These are phyloP conservation scores for Linderniella brevidens DNA, from an alignment of 257 asterid genomes.

Conservation along the genomic window DNA sequence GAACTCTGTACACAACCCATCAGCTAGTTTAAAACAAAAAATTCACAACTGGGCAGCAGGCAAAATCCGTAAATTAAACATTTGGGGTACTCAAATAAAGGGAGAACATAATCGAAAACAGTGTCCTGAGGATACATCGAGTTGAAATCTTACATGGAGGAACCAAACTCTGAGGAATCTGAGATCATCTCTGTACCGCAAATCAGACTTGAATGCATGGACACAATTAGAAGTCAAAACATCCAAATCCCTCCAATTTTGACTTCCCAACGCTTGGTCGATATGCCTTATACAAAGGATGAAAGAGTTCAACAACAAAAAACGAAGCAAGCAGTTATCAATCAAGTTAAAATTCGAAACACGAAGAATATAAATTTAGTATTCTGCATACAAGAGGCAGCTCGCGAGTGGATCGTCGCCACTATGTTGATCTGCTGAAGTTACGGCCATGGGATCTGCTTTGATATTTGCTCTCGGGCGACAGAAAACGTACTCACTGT, in stretches of 20 bases:
- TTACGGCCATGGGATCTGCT: slow-evolving; percentile 25
- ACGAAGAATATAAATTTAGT: background rate
- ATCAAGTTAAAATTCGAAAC: background rate
- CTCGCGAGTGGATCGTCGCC: slow-evolving; percentile 51
- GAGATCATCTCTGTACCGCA: slow-evolving; percentile 55
- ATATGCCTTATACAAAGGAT: slow-evolving; percentile 38
- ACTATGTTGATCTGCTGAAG: slow-evolving; percentile 14
- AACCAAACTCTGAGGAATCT: slow-evolving; percentile 93
- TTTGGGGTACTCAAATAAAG: background rate
- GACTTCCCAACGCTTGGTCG: slow-evolving; percentile 18
- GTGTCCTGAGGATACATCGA: slow-evolving; percentile 1
- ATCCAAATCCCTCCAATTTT: slow-evolving; percentile 21
- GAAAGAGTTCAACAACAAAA: slow-evolving; percentile 7
- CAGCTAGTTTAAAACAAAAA: too few species aligned
- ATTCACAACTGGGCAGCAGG: too few species aligned
- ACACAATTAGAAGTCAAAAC: slow-evolving; percentile 35
- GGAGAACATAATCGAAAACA: background rate
- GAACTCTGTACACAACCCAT: background rate
- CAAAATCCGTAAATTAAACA: background rate
- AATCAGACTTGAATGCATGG: slow-evolving; percentile 40
- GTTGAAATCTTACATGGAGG: slow-evolving; percentile 39
- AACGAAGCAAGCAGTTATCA: background rate
- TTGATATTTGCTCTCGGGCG: too few species aligned
- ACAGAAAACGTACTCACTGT: too few species aligned
- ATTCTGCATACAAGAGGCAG: slow-evolving; percentile 33